These are phyloP conservation scores for Daldinia concentrica DNA, from an alignment of 495 filamentous ascomycete species.

Conservation along the genomic window DNA sequence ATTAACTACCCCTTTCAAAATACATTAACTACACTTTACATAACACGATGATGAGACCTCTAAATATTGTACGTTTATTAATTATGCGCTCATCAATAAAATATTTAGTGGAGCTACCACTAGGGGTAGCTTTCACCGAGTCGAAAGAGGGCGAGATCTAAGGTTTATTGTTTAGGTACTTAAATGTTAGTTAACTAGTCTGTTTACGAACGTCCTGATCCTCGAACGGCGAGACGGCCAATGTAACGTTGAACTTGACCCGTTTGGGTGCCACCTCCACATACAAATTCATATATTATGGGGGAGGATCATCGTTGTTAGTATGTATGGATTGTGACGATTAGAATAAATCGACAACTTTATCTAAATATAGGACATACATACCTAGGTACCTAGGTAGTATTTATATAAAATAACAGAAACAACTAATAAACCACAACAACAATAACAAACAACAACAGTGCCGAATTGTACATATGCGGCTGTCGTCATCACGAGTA, in stretches of 20 bases:
- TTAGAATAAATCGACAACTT: constrained; percentile 2
- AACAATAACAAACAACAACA: too few relatives aligned
- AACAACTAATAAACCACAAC: neutral
- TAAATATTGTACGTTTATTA: neutral
- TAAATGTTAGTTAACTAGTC: too few relatives aligned
- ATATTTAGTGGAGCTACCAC: neutral
- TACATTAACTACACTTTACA: constrained; percentile 1
- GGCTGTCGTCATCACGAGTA: constrained; percentile 3
- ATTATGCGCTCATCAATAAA: neutral
- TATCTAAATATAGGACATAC: neutral
- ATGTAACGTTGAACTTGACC: neutral
- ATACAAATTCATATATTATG: neutral
- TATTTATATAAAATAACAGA: neutral
- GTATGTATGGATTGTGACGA: neutral
- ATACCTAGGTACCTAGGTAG: too few relatives aligned
- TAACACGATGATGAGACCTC: neutral
- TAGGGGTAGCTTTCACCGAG: constrained; percentile 2
- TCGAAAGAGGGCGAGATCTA: neutral
- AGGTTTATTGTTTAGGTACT: too few relatives aligned
- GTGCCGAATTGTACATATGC: neutral
- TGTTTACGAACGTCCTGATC: neutral
- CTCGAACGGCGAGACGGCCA: neutral
- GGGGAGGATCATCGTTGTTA: neutral
- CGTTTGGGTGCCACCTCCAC: neutral
- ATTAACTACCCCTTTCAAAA: neutral